These are phyloP conservation scores for Senecio squalidus DNA, from an alignment of 140 eudicot species.

Conservation along the genomic window DNA sequence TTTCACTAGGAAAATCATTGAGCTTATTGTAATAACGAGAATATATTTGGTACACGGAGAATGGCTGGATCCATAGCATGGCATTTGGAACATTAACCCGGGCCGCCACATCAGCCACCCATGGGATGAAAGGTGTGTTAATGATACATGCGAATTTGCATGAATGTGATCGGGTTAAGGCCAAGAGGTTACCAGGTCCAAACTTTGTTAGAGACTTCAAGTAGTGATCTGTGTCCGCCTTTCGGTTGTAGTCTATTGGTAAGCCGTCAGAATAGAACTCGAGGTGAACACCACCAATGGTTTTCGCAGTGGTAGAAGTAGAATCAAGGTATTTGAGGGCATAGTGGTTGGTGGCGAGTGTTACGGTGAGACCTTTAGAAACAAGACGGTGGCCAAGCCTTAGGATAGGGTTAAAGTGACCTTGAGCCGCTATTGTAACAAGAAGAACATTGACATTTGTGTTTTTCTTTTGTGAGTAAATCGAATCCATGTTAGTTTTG, in stretches of 20 bases:
- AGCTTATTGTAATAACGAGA: slow-evolving; percentile 25
- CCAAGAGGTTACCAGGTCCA: slow-evolving; percentile 29
- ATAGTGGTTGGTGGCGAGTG: slow-evolving; percentile 28
- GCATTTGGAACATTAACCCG: slow-evolving; percentile 26
- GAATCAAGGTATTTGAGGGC: slow-evolving; percentile 4
- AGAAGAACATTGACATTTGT: slow-evolving; percentile 21
- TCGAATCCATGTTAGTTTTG: slow-evolving; percentile 4
- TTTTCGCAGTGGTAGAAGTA: neutral
- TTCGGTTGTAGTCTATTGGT: slow-evolving; percentile 31
- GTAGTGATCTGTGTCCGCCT: slow-evolving; percentile 10
- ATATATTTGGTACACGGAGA: slow-evolving; percentile 34
- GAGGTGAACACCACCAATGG: slow-evolving; percentile 22
- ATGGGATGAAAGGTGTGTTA: slow-evolving; percentile 34
- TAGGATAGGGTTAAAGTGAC: slow-evolving; percentile 45
- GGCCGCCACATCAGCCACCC: slow-evolving; percentile 44
- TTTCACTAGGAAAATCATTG: slow-evolving; percentile 23
- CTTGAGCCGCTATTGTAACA: slow-evolving; percentile 34
- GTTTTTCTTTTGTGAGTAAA: neutral
- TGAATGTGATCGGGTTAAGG: slow-evolving; percentile 19
- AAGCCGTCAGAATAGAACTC: slow-evolving; percentile 49
- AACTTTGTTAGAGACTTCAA: slow-evolving; percentile 18
- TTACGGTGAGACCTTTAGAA: slow-evolving; percentile 35
- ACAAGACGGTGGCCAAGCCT: slow-evolving; percentile 29
- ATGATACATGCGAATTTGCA: slow-evolving; percentile 31
- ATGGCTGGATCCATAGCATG: slow-evolving; percentile 56